These are phyloP conservation scores for Graphiopsis chlorocephala DNA, from an alignment of 2,329 filamentous ascomycete species.

Conservation along the genomic window DNA sequence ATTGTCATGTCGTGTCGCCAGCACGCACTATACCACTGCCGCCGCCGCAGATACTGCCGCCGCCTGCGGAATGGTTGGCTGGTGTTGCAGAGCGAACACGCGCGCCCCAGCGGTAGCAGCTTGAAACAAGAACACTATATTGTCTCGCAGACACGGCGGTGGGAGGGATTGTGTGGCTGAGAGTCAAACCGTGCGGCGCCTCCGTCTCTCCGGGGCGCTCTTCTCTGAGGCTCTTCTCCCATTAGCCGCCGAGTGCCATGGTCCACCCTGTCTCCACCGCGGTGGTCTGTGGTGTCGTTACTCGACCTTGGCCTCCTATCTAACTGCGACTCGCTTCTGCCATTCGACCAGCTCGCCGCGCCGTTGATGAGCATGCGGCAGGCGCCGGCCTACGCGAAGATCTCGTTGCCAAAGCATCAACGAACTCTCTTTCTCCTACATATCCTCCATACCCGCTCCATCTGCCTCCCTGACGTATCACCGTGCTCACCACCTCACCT, in stretches of 20 bases:
- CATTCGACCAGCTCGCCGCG: slow-evolving; percentile 6
- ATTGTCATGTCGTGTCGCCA: too few species aligned
- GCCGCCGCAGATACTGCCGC: not conserved
- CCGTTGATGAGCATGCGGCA: slow-evolving; percentile 12
- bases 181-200: not conserved
- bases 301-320: slow-evolving; percentile 13
- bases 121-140: slow-evolving; percentile 1
- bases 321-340: slow-evolving; percentile 6
- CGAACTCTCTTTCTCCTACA: slow-evolving; percentile 8
- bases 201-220: not conserved
- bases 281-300: not conserved
- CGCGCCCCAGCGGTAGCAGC: slow-evolving; percentile 5
- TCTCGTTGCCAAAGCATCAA: not conserved
- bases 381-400: slow-evolving; percentile 6
- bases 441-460: not conserved
- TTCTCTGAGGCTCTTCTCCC: not conserved
- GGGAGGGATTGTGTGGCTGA: not conserved
- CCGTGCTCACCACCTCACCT: slow-evolving; percentile 4
- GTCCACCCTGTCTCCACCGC: not conserved
- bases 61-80: not conserved
- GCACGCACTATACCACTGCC: not conserved
- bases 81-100: not conserved
- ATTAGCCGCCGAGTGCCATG: not conserved
- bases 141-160: slow-evolving; percentile 1
- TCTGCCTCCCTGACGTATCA: slow-evolving; percentile 14